A percentile compares a stretch with the other conserved stretches of the same genome.
Evolutionary conservation across 2,329 filamentous ascomycete genomes (phyloP).

Genomic region (Aspergillus versicolor): DNA sequence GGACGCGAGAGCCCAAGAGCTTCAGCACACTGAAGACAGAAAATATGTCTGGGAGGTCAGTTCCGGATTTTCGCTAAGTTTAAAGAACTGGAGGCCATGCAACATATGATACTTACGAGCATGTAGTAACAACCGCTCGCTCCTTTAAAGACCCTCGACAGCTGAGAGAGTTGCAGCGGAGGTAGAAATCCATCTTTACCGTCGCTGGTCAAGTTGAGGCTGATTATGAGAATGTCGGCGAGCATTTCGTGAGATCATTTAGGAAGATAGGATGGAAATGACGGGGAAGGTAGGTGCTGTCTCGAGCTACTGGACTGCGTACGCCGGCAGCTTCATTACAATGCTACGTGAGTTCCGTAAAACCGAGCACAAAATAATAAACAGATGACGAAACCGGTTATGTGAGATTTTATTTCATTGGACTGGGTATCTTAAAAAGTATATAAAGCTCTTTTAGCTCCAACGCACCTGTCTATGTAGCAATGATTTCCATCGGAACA

Average conservation of each 20-base stretch:
- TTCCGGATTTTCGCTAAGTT: background rate
- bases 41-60: slow-evolving; percentile 66
- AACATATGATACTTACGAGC: slow-evolving; percentile 59
- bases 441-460: slow-evolving; percentile 11
- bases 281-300: background rate
- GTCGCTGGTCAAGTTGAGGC: background rate
- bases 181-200: slow-evolving; percentile 65
- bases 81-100: background rate
- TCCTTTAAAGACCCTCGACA: slow-evolving; percentile 70
- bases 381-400: background rate
- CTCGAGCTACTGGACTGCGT: background rate
- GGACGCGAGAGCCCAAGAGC: slow-evolving; percentile 61
- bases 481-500: slow-evolving; percentile 7
- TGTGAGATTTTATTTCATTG: slow-evolving; percentile 3
- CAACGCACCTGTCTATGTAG: slow-evolving; percentile 8
- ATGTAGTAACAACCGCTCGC: slow-evolving; percentile 81
- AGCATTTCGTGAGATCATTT: background rate
- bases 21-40: slow-evolving; percentile 74
- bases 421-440: slow-evolving; percentile 16
- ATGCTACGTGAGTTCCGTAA: background rate
- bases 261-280: slow-evolving; percentile 1
- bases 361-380: background rate
- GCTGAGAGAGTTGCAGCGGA: slow-evolving; percentile 77
- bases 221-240: background rate
- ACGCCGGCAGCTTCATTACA: background rate